A percentile compares a stretch with the other conserved stretches of the same genome.
Evolutionary conservation across 2,329 filamentous ascomycete genomes (phyloP).

Genomic region (Cytospora chrysosperma): DNA sequence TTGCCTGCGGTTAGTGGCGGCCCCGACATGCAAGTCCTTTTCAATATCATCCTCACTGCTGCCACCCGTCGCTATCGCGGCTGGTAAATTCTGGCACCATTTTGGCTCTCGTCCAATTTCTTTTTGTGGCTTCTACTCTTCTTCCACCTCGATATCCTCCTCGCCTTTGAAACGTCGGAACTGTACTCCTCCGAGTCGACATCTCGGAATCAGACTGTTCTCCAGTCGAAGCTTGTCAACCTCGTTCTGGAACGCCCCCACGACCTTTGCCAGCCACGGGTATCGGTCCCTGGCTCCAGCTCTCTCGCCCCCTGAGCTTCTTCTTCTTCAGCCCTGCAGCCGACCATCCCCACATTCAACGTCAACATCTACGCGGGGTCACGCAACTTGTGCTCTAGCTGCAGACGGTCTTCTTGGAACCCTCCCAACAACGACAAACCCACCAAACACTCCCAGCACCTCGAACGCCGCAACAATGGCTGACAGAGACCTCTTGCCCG

Average conservation of each 20-base stretch:
- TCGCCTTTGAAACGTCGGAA: neutral
- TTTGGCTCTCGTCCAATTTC: neutral
- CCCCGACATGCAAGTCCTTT: neutral
- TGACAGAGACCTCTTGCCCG: slow-evolving; percentile 62
- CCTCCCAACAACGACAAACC: neutral
- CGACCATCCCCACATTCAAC: slow-evolving; percentile 6
- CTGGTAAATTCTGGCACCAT: neutral
- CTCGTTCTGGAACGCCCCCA: neutral
- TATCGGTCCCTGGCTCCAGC: slow-evolving; percentile 6
- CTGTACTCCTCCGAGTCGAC: neutral
- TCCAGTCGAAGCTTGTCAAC: neutral
- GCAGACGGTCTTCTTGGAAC: slow-evolving; percentile 31
- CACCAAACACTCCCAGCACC: neutral
- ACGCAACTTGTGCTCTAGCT: slow-evolving; percentile 21
- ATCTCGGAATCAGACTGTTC: slow-evolving; percentile 1
- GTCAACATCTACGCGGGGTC: slow-evolving; percentile 17
- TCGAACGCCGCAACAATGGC: slow-evolving; percentile 41
- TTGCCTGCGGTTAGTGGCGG: neutral
- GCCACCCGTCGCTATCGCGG: neutral
- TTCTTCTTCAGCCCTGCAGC: neutral
- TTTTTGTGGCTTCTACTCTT: neutral
- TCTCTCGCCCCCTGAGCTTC: slow-evolving; percentile 1
- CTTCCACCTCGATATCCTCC: neutral
- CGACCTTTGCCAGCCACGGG: neutral
- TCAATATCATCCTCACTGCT: neutral